phyloP scores from a whole-genome alignment of 768 basidiomycete genomes.

The Kwoniella shandongensis region DNA sequence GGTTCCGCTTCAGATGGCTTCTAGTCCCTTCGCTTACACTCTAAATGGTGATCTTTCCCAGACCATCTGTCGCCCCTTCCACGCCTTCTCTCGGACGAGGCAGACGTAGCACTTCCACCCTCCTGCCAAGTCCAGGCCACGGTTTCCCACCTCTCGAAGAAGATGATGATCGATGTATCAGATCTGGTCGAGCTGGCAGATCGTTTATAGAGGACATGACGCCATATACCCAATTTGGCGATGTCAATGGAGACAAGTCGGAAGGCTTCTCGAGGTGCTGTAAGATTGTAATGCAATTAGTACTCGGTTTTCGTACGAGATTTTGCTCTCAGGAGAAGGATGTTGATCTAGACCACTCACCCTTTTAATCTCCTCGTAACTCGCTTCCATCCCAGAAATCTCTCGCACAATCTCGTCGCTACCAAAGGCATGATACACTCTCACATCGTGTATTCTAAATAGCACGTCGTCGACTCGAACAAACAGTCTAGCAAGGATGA shows the following conservation, averaged over 20 bases:
- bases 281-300: neutral
- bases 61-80: conserved; percentile 8
- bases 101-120: conserved; percentile 59
- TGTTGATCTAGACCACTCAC: conserved; percentile 56
- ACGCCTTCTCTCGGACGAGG: conserved; percentile 21
- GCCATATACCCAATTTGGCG: conserved; percentile 69
- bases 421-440: conserved; percentile 81
- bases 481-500: conserved; percentile 86
- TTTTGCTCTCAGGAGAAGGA: too few species aligned
- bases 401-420: conserved; percentile 67
- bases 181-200: neutral
- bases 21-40: too few species aligned
- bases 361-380: conserved; percentile 74
- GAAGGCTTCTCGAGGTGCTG: conserved; percentile 53
- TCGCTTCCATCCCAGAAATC: conserved; percentile 83
- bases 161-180: conserved; percentile 35
- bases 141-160: conserved; percentile 70
- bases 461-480: conserved; percentile 92
- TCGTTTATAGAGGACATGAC: conserved; percentile 25
- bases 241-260: conserved; percentile 85
- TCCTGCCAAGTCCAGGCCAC: conserved; percentile 79
- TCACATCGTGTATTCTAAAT: conserved; percentile 83
- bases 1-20: neutral
- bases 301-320: neutral
- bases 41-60: conserved; percentile 5